phyloP scores from a whole-genome alignment of 768 basidiomycete genomes.

The Phanerochaete sordida region DNA sequence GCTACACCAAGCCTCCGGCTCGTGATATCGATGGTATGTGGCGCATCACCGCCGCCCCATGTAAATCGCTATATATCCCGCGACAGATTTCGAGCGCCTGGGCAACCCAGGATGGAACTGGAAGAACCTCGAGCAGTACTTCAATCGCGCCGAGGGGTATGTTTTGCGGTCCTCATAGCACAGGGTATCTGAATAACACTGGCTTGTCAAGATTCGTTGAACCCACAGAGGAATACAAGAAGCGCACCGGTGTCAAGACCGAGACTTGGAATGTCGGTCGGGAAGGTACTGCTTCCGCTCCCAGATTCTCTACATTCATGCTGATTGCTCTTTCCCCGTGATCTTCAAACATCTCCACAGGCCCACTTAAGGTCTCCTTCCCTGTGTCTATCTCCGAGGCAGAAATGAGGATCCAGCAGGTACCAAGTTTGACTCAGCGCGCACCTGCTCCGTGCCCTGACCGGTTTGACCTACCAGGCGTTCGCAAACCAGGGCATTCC shows the following conservation, averaged over 20 bases:
- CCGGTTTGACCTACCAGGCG: not conserved
- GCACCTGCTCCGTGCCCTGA: not conserved
- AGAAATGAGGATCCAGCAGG: slow-evolving; percentile 9
- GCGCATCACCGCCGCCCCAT: no score
- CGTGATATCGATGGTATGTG: slow-evolving; percentile 12
- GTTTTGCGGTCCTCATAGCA: not conserved
- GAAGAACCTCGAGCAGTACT: slow-evolving; percentile 19
- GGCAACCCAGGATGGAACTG: slow-evolving; percentile 28
- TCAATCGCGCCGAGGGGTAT: slow-evolving; percentile 19
- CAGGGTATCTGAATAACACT: not conserved
- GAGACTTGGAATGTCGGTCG: slow-evolving; percentile 20
- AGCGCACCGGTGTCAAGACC: slow-evolving; percentile 11
- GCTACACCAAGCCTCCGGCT: slow-evolving; percentile 10
- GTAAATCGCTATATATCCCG: not conserved
- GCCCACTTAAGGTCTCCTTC: slow-evolving; percentile 7
- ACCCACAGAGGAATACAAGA: not conserved
- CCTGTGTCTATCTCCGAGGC: slow-evolving; percentile 9
- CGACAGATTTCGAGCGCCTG: slow-evolving; percentile 19
- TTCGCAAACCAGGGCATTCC: not conserved
- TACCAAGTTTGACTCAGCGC: not conserved
- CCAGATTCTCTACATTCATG: no score
- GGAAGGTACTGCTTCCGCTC: slow-evolving; percentile 2
- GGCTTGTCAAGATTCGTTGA: slow-evolving; percentile 5
- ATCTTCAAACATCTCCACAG: not conserved
- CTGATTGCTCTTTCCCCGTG: not conserved